These are phyloP conservation scores for Quercus berberidifolia DNA, from an alignment of 306 rosid species.

Conservation along the genomic window DNA sequence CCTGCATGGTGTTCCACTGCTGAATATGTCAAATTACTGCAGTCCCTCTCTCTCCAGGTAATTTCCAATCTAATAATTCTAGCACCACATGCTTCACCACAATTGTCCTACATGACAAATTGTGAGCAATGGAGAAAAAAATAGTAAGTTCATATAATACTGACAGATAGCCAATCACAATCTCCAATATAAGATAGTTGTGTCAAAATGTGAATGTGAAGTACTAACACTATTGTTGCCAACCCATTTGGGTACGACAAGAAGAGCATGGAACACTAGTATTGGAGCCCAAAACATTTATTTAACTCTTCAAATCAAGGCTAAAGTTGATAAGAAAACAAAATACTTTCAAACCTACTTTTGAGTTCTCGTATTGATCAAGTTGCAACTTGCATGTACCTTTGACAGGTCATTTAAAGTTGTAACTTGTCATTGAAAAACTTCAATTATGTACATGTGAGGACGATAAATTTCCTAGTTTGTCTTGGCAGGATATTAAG, in stretches of 20 bases:
- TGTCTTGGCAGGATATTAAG: slow-evolving; percentile 60
- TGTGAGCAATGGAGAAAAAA: rapidly evolving
- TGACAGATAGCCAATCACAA: too few species aligned
- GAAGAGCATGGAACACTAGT: background rate
- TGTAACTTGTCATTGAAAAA: background rate
- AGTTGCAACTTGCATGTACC: background rate
- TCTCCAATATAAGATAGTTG: rapidly evolving
- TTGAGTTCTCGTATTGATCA: background rate
- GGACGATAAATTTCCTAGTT: background rate
- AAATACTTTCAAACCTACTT: background rate
- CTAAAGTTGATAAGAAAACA: background rate
- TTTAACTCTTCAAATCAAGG: background rate
- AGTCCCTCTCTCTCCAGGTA: slow-evolving; percentile 64
- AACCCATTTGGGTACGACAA: background rate
- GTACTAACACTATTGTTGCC: too few species aligned
- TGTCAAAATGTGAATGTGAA: too few species aligned
- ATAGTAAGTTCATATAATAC: too few species aligned
- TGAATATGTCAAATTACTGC: slow-evolving; percentile 59
- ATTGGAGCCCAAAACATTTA: background rate
- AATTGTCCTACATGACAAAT: too few species aligned
- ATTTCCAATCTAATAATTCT: background rate
- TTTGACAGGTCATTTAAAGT: background rate
- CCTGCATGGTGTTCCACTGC: slow-evolving; percentile 95
- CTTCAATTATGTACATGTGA: background rate
- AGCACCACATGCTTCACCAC: too few species aligned